Conservation (phyloP, 2,329 filamentous ascomycete species). For the Aspergillus sojae region DNA sequence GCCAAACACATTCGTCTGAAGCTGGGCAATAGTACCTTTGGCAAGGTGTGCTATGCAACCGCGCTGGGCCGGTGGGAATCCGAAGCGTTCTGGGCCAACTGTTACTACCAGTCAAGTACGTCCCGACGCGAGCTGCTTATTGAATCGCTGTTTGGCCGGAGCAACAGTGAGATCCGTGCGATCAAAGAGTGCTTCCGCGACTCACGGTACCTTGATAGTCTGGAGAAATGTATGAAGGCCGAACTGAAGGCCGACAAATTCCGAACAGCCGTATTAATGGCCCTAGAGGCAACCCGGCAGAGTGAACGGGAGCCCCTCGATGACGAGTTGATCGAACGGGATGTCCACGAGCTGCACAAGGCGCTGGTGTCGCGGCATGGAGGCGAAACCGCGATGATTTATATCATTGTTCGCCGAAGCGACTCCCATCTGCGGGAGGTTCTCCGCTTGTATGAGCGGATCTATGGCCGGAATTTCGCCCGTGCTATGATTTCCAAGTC, state of each 20-base stretch:
- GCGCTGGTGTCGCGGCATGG: constrained; percentile 72
- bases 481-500: constrained; percentile 85
- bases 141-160: constrained; percentile 86
- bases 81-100: constrained; percentile 97
- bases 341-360: constrained; percentile 72
- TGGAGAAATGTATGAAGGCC: constrained; percentile 83
- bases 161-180: constrained; percentile 79
- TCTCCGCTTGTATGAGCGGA: constrained; percentile 72
- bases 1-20: constrained; percentile 55
- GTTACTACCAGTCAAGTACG: constrained; percentile 90
- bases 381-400: constrained; percentile 84
- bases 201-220: constrained; percentile 83
- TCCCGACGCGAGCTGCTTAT: constrained; percentile 87
- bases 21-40: constrained; percentile 61
- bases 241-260: constrained; percentile 97
- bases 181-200: constrained; percentile 91
- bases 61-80: constrained; percentile 88
- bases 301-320: constrained; percentile 74
- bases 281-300: constrained; percentile 80
- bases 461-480: constrained; percentile 79
- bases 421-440: constrained; percentile 82
- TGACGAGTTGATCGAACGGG: constrained; percentile 63
- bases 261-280: constrained; percentile 80
- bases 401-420: constrained; percentile 77
- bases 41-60: constrained; percentile 88